These are phyloP conservation scores for Salinomyces thailandicus DNA, from an alignment of 2,329 filamentous ascomycete genomes.

Conservation along the genomic window DNA sequence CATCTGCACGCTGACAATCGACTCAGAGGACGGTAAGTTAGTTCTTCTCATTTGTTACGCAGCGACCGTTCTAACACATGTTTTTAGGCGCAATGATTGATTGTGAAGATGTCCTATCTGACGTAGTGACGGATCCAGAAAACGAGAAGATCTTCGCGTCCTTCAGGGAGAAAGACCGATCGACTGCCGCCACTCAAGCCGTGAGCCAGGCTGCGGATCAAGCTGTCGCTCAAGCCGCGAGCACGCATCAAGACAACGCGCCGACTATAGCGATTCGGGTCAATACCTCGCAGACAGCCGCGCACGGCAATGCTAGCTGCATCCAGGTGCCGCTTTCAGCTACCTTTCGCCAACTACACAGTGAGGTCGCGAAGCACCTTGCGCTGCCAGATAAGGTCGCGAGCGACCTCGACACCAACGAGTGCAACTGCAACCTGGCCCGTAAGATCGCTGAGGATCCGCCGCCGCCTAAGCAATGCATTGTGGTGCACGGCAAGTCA, in stretches of 20 bases:
- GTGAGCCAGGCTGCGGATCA: neutral
- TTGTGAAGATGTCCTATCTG: conserved; percentile 17
- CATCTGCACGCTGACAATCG: conserved; percentile 17
- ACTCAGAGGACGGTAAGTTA: conserved; percentile 3
- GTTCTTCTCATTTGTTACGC: conserved; percentile 2
- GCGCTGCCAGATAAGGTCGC: conserved; percentile 8
- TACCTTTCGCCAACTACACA: conserved; percentile 18
- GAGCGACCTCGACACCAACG: conserved; percentile 7
- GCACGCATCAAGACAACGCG: too few species aligned
- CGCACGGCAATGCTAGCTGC: conserved; percentile 8
- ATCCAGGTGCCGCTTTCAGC: conserved; percentile 11
- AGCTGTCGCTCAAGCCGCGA: neutral
- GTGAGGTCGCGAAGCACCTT: conserved; percentile 16
- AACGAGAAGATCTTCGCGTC: conserved; percentile 19
- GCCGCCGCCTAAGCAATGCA: conserved; percentile 6
- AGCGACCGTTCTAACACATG: too few species aligned
- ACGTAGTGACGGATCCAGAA: conserved; percentile 17
- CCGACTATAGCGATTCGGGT: conserved; percentile 16
- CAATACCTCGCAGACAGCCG: conserved; percentile 19
- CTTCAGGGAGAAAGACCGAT: conserved; percentile 3
- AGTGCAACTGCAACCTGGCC: conserved; percentile 23
- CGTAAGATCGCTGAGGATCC: conserved; percentile 15
- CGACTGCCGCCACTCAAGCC: conserved; percentile 1
- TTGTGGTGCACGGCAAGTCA: conserved; percentile 19
- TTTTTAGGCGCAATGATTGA: conserved; percentile 24